Evolutionary conservation across 495 filamentous ascomycete species (phyloP).

Genomic region (Penicillium robsamsonii): DNA sequence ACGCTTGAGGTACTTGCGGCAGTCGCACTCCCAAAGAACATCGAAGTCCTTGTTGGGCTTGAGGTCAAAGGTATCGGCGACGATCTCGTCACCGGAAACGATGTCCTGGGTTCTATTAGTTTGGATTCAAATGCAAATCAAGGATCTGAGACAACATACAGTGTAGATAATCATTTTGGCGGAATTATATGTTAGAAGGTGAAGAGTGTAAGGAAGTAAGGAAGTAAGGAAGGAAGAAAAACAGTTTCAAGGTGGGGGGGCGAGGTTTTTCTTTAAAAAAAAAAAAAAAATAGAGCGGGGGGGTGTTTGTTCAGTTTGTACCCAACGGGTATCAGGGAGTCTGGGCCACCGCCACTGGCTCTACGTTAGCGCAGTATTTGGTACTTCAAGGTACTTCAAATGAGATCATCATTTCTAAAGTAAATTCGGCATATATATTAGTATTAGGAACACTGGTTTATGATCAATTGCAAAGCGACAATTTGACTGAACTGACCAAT

Average conservation of each 20-base stretch:
- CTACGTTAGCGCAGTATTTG: neutral
- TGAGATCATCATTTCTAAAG: neutral
- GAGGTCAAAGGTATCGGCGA: conserved; percentile 88
- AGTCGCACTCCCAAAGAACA: conserved; percentile 82
- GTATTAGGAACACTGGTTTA: neutral
- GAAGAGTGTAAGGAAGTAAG: conserved; percentile 20
- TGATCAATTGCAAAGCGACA: neutral
- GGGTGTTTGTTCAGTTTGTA: conserved; percentile 27
- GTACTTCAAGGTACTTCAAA: neutral
- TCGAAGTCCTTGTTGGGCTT: conserved; percentile 63
- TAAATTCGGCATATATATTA: neutral
- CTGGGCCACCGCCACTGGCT: conserved; percentile 5
- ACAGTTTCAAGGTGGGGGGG: conserved; percentile 31
- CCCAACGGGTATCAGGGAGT: conserved; percentile 12
- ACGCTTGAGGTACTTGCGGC: conserved; percentile 78
- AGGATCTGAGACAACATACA: conserved; percentile 48
- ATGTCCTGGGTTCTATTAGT: conserved; percentile 62
- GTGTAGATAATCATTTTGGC: conserved; percentile 88
- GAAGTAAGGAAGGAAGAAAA: conserved; percentile 34
- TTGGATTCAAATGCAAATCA: neutral
- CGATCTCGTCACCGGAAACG: conserved; percentile 86
- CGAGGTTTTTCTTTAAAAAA: conserved; percentile 37
- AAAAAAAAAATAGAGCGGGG: conserved; percentile 3
- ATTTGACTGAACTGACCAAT: neutral
- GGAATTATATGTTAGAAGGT: conserved; percentile 23